Base-by-base conservation (phyloP, 768 basidiomycete species). In the Rossbeevera mucosa region DNA sequence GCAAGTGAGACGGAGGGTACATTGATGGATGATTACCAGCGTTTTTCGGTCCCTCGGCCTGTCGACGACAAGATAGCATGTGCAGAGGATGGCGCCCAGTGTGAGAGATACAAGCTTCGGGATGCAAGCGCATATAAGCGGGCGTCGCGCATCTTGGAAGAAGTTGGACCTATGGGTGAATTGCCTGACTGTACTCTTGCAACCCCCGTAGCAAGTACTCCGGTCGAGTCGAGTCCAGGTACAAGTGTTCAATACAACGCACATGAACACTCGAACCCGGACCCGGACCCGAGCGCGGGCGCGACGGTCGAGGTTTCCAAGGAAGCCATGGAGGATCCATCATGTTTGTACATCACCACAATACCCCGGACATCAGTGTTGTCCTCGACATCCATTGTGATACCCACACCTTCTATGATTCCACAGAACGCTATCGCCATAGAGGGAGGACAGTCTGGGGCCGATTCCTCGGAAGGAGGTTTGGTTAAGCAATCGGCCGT, bases 401-500 rank as follows among this genome's bases (percentile, higher is more conserved):
- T 55, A 57, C 47, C 51, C 2, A 53, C 55, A 28, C 48, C 52
- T 16, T 26, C 45, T 1, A 26, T 22, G 7, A 38, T 38, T 18
- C 29, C 52, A 11, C 48, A 29, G 1, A 57, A 50, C 11, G 49
- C 44, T 2, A 60, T 51, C 26, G 31, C 40, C 0, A 40, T 72
- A 3, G 72, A 69, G n/a, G 36, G 36, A 36, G 29, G 5, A 4
- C 12, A 5, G 29, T 8, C 2, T 11, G n/a, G n/a, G 9, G 76
- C 73, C 5, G 78, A 72, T 22, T 81, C 77, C 2, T 79, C 77
- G 12, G 75, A 76, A 18, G 74, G 76, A 2, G 78, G 78, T 41
- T 70, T 76, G 26, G 68, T 70, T 3, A 72, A 73, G 44, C 73
- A 57, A 48, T 48, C 64, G 0, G 21, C 65, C 42, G 51, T 75